These are phyloP conservation scores for Ophioceras dolichostomum DNA, from an alignment of 2,329 filamentous ascomycete species.

Conservation along the genomic window DNA sequence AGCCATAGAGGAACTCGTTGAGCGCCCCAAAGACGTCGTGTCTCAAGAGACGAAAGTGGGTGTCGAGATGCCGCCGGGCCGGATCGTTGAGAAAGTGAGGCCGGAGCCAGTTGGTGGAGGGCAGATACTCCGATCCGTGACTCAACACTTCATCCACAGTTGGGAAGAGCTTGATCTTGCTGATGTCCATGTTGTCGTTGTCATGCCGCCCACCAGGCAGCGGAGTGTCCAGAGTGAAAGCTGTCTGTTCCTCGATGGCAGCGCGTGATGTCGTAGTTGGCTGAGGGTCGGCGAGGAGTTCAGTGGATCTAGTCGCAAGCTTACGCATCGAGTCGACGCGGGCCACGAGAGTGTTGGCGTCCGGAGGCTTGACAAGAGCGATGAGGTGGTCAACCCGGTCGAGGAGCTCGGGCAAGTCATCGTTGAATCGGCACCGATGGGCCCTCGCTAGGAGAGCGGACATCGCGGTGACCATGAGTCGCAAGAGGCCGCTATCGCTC, in stretches of 20 bases:
- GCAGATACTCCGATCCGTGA: conserved; percentile 24
- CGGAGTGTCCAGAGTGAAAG: too few species aligned
- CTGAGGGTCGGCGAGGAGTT: too few species aligned
- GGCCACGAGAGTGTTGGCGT: too few species aligned
- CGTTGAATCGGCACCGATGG: not conserved
- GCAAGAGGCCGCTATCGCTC: not conserved
- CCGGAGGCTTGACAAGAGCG: too few species aligned
- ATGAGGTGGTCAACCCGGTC: not conserved
- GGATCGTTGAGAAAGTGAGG: conserved; percentile 15
- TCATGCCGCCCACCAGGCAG: conserved; percentile 22
- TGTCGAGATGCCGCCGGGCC: conserved; percentile 31
- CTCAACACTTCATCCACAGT: conserved; percentile 26
- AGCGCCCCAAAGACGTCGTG: conserved; percentile 43
- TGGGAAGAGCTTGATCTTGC: conserved; percentile 29
- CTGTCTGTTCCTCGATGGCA: too few species aligned
- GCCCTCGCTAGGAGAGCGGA: not conserved
- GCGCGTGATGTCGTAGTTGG: too few species aligned
- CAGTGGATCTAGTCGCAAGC: too few species aligned
- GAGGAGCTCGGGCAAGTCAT: not conserved
- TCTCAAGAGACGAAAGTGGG: conserved; percentile 41
- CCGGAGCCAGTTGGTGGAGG: conserved; percentile 11
- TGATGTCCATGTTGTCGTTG: conserved; percentile 30
- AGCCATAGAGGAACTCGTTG: conserved; percentile 19
- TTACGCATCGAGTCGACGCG: too few species aligned
- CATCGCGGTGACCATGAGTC: not conserved